Percentiles rank a stretch among this genome's conserved stretches.
These are phyloP conservation scores for Bimuria novae-zelandiae DNA, from an alignment of 2,329 filamentous ascomycete genomes.

Conservation along the genomic window DNA sequence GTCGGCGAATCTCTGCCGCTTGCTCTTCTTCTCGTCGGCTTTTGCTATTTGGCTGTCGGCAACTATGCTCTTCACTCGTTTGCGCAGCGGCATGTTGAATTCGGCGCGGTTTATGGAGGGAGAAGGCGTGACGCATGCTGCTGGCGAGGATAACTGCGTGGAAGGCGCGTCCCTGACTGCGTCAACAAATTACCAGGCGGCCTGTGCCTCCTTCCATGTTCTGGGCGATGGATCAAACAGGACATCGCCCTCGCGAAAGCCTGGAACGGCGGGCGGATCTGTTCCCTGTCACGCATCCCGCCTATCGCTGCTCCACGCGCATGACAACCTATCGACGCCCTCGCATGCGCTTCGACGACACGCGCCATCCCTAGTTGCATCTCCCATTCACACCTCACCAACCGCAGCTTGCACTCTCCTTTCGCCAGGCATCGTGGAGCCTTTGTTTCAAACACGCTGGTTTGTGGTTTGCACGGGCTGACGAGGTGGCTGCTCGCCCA, in stretches of 20 bases:
- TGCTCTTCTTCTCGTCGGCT: slow-evolving; percentile 32
- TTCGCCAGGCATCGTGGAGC: background rate
- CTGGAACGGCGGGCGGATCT: slow-evolving; percentile 20
- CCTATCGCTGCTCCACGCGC: slow-evolving; percentile 21
- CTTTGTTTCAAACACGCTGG: background rate
- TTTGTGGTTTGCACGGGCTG: slow-evolving; percentile 2
- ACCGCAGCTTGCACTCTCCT: background rate
- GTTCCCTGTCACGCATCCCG: slow-evolving; percentile 34
- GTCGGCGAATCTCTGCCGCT: slow-evolving; percentile 35
- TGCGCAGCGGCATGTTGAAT: slow-evolving; percentile 36
- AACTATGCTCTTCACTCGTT: slow-evolving; percentile 11
- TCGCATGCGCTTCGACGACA: slow-evolving; percentile 20
- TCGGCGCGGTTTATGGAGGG: slow-evolving; percentile 3
- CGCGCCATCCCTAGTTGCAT: slow-evolving; percentile 27
- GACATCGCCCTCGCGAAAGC: slow-evolving; percentile 29
- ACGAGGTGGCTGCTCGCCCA: slow-evolving; percentile 9
- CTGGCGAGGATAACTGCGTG: slow-evolving; percentile 19
- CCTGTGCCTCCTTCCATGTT: slow-evolving; percentile 14
- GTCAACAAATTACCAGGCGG: slow-evolving; percentile 26
- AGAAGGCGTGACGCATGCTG: slow-evolving; percentile 28
- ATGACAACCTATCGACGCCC: slow-evolving; percentile 31
- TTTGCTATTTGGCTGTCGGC: slow-evolving; percentile 17
- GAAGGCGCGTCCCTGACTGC: slow-evolving; percentile 24
- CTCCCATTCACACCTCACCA: slow-evolving; percentile 11
- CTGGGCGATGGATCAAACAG: slow-evolving; percentile 29